Base-by-base conservation (phyloP, 1,139 yeast species). In the Debaryomycetaceae sp. region DNA sequence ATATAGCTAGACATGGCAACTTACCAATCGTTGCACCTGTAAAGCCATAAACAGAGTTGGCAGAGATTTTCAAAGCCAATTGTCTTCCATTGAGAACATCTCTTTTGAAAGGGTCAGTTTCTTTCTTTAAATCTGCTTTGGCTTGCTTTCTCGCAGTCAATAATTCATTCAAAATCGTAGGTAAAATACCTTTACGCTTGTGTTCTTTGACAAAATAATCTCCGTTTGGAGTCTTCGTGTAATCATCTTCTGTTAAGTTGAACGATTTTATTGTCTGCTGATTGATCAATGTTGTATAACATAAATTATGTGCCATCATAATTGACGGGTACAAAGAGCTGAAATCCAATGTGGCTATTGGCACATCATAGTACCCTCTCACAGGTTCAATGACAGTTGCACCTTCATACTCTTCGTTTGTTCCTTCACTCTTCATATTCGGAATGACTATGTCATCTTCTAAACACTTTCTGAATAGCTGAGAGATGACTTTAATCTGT, bases 1-100 rank as follows among this genome's bases (percentile, higher is more conserved):
- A 94, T 43, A 94, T 94, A 1, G 96, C 96, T 46, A 94, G 71
- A 68, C 98, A 94, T 0, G 99, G 99, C 40, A 94, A 73, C 55
- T 92, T 92, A 42, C 99, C 99, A 39, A 91, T 83, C 0, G 98
- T 92, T 2, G 99, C 99, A 65, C 99, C 99, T 0, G 99, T 94
- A 62, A 94, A 94, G 37, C 99, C 99, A 61, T 94, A 94, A 4
- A 94, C 99, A 2, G 98, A 92, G 59, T 94, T 94, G 4, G 99
- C 99, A 5, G 98, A 89, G 37, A 94, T 87, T 55, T 94, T 94
- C 58, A 94, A 72, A 0, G 99, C 99, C 52, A 94, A 71, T 64
- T 94, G 99, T 60, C 98, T 79, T 73, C 99, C 99, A 60, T 94
- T 95, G 40, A 94, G 75, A 31, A 94, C 98, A 52, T 91, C 95